Evolutionary conservation across 2,329 filamentous ascomycete species (phyloP).

Genomic region (Ilyonectria sp.): DNA sequence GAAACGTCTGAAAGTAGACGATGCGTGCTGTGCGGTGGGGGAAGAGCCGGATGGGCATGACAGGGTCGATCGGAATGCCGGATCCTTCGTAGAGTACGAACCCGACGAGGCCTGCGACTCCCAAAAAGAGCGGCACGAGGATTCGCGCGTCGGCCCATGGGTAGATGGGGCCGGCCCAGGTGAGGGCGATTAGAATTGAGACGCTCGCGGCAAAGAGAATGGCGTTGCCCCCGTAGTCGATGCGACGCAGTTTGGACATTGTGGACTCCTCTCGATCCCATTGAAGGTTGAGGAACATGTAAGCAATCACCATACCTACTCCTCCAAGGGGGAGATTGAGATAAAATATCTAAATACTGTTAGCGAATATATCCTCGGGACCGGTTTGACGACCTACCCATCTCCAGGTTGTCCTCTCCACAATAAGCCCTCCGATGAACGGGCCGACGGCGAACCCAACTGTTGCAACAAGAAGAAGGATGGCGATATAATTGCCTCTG

Average conservation of each 20-base stretch:
- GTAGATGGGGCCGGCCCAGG: constrained; percentile 59
- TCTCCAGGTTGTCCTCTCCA: constrained; percentile 55
- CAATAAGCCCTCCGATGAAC: constrained; percentile 50
- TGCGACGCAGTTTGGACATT: constrained; percentile 50
- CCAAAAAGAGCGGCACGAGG: constrained; percentile 58
- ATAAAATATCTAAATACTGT: constrained; percentile 58
- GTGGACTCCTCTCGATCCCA: constrained; percentile 43
- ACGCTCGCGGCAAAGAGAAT: constrained; percentile 58
- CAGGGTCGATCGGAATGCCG: constrained; percentile 39
- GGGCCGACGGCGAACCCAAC: constrained; percentile 56
- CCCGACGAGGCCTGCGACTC: constrained; percentile 32
- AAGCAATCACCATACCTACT: constrained; percentile 48
- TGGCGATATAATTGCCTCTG: constrained; percentile 59
- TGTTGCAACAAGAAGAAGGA: constrained; percentile 51
- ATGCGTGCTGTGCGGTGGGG: constrained; percentile 40
- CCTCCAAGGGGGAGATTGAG: constrained; percentile 59
- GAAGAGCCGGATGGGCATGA: constrained; percentile 47
- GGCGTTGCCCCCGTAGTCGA: constrained; percentile 62
- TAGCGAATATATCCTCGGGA: neutral
- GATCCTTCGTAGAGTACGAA: constrained; percentile 44
- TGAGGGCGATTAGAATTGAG: constrained; percentile 60
- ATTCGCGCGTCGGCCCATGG: constrained; percentile 59
- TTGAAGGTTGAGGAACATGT: constrained; percentile 57
- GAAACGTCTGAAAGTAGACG: constrained; percentile 43
- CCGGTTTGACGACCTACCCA: constrained; percentile 48